Evolutionary conservation across 192 early-diverging fungal genomes (phyloP).

Genomic region (Coemansia sp.): DNA sequence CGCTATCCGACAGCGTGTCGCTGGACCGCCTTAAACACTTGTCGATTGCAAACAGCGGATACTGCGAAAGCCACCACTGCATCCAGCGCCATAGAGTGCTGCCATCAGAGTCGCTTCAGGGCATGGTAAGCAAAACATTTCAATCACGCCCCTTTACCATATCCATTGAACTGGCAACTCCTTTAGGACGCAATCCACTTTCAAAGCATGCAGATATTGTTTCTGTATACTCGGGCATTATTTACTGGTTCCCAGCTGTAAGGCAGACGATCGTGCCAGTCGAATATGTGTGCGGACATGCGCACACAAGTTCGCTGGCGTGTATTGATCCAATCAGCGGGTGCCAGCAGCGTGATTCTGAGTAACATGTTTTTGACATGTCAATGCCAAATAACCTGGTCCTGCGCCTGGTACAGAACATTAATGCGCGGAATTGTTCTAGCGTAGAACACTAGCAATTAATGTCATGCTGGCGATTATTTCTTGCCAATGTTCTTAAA

Average conservation of each 20-base stretch:
- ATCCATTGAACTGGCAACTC: not conserved
- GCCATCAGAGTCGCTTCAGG: constrained; percentile 40
- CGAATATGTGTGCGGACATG: too few species aligned
- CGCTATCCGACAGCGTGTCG: constrained; percentile 25
- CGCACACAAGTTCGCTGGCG: too few species aligned
- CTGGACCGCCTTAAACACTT: constrained; percentile 37
- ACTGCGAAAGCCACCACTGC: constrained; percentile 39
- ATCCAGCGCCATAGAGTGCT: constrained; percentile 54
- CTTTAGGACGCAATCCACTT: not conserved
- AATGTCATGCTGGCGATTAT: too few species aligned
- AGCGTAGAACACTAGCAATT: too few species aligned
- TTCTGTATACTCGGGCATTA: constrained; percentile 4
- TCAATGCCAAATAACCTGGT: too few species aligned
- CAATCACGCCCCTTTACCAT: not conserved
- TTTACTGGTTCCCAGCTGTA: too few species aligned
- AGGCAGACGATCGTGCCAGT: too few species aligned
- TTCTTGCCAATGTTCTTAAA: not conserved
- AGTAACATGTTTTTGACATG: too few species aligned
- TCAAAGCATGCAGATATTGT: not conserved
- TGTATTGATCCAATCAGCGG: too few species aligned
- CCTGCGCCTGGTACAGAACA: too few species aligned
- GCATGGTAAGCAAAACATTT: constrained; percentile 32
- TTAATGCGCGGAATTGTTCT: too few species aligned
- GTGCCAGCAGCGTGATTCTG: too few species aligned
- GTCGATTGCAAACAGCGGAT: constrained; percentile 37